These are phyloP conservation scores for Xylogone sp. DNA, from an alignment of 2,329 filamentous ascomycete genomes.

Conservation along the genomic window DNA sequence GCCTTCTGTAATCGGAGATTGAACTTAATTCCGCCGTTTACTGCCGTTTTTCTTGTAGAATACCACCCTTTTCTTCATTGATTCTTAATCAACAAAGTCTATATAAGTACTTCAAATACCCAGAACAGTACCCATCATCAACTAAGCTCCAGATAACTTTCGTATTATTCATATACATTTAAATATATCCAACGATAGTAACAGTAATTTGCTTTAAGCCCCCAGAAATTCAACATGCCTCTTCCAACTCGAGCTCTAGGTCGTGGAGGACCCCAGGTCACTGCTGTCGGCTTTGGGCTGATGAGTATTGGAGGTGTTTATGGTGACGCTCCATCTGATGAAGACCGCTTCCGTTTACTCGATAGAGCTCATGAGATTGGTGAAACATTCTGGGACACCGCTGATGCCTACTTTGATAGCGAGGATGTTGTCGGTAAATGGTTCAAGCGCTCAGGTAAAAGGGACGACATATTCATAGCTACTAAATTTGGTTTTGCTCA, in stretches of 20 bases:
- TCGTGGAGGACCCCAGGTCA: slow-evolving; percentile 23
- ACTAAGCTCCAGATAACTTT: too few species aligned
- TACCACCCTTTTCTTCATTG: too few species aligned
- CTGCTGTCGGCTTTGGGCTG: slow-evolving; percentile 21
- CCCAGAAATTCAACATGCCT: too few species aligned
- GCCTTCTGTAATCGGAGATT: too few species aligned
- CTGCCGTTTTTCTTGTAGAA: too few species aligned
- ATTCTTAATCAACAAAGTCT: too few species aligned
- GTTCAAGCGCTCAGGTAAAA: slow-evolving; percentile 37
- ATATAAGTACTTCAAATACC: too few species aligned
- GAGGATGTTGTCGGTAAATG: slow-evolving; percentile 43
- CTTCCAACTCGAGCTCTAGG: slow-evolving; percentile 23
- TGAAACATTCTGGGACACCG: slow-evolving; percentile 29
- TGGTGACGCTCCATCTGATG: slow-evolving; percentile 29
- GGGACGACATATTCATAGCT: slow-evolving; percentile 43
- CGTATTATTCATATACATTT: not conserved
- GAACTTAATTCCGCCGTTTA: too few species aligned
- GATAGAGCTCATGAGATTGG: slow-evolving; percentile 34
- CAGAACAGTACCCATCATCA: too few species aligned
- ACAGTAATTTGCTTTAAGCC: too few species aligned
- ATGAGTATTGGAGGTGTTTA: slow-evolving; percentile 22
- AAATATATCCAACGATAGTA: not conserved
- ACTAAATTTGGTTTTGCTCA: slow-evolving; percentile 35
- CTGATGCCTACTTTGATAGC: slow-evolving; percentile 28
- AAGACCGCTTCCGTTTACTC: slow-evolving; percentile 33